A percentile compares a stretch with the other conserved stretches of the same genome.
Evolutionary conservation across 768 basidiomycete species (phyloP).

Genomic region (Pluteus cervinus): DNA sequence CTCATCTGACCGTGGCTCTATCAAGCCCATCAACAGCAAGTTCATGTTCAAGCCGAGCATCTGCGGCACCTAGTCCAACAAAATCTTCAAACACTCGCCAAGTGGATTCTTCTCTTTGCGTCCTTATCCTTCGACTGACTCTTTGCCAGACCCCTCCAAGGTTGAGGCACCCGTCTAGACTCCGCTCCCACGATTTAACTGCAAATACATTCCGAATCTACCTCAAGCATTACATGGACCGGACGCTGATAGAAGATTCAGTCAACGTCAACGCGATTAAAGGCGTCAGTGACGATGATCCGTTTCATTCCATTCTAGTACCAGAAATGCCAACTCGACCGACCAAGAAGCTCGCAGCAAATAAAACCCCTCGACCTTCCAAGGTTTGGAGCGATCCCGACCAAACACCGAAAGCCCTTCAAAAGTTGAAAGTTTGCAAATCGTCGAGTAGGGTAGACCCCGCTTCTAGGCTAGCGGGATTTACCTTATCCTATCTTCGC

Average conservation of each 20-base stretch:
- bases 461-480: conserved; percentile 32
- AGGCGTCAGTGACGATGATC: conserved; percentile 12
- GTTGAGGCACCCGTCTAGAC: conserved; percentile 67
- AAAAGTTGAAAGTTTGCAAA: background rate
- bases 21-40: conserved; percentile 6
- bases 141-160: conserved; percentile 30
- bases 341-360: conserved; percentile 1
- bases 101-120: conserved; percentile 4
- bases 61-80: conserved; percentile 20
- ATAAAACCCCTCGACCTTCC: conserved; percentile 22
- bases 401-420: background rate
- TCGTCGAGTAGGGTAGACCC: conserved; percentile 1
- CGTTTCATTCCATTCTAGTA: conserved; percentile 9
- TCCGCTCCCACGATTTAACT: conserved; percentile 63
- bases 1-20: conserved; percentile 3
- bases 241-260: no score
- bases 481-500: conserved; percentile 69
- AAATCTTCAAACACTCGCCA: conserved; percentile 12
- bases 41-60: conserved; percentile 11
- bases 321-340: conserved; percentile 21
- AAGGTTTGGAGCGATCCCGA: no score
- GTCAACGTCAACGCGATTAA: conserved; percentile 12
- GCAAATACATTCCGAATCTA: conserved; percentile 70
- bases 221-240: conserved; percentile 75
- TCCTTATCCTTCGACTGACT: background rate